Evolutionary conservation across 2,329 filamentous ascomycete species (phyloP).

Genomic region (Gnomoniopsis sp.): DNA sequence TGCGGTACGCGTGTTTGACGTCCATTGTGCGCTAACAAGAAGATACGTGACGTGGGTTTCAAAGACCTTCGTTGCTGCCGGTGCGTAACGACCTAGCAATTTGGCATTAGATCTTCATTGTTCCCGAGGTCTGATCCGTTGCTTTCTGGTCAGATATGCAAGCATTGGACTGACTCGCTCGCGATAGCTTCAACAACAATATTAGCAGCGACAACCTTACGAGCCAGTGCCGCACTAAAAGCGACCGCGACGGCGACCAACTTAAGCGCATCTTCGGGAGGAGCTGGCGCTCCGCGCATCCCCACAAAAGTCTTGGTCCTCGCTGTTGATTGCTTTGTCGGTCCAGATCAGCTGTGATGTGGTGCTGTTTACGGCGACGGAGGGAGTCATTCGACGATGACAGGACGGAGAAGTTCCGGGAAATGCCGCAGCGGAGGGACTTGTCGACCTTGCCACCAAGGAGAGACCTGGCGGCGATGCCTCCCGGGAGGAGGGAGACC

Average conservation of each 20-base stretch:
- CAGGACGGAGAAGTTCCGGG: slow-evolving; percentile 4
- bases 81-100: not conserved
- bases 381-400: not conserved
- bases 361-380: slow-evolving; percentile 4
- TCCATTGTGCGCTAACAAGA: slow-evolving; percentile 1
- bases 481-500: not conserved
- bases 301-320: not conserved
- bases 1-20: slow-evolving; percentile 7
- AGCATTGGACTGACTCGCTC: not conserved
- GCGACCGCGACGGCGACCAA: not conserved
- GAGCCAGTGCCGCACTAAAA: not conserved
- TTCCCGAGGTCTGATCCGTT: too few relatives aligned
- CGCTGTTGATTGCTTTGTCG: not conserved
- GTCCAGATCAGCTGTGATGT: not conserved
- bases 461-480: not conserved
- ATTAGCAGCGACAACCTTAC: slow-evolving; percentile 1
- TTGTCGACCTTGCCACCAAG: not conserved
- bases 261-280: not conserved
- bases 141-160: too few relatives aligned
- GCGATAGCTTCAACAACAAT: slow-evolving; percentile 1
- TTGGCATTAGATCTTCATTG: too few relatives aligned
- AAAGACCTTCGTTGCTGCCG: not conserved
- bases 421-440: not conserved
- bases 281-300: not conserved
- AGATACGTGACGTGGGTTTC: not conserved